These are phyloP conservation scores for Phialophora tarda DNA, from an alignment of 2,329 filamentous ascomycete species.

Conservation along the genomic window DNA sequence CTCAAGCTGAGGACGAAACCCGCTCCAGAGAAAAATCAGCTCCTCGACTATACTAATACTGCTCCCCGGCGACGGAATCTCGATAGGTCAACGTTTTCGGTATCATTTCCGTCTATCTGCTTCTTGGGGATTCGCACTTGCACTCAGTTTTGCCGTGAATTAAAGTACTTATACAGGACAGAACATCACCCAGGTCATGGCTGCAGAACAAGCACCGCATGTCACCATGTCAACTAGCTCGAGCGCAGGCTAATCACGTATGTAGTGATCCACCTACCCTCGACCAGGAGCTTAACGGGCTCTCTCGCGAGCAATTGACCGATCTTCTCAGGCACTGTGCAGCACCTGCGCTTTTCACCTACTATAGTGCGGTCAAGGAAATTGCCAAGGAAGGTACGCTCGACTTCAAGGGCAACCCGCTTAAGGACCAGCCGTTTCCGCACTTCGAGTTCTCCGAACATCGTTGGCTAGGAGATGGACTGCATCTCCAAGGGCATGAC, in stretches of 20 bases:
- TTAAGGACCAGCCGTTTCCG: not conserved
- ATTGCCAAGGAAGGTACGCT: not conserved
- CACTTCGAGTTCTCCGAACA: constrained; percentile 4
- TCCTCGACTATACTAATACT: no score
- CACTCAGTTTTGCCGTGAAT: no score
- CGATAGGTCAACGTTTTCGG: no score
- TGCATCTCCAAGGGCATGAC: not conserved
- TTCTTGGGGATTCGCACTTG: no score
- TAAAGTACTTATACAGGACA: no score
- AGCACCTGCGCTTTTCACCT: not conserved
- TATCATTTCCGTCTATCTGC: no score
- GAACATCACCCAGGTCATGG: not conserved
- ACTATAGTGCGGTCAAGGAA: not conserved
- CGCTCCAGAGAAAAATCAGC: no score
- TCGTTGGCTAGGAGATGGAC: not conserved
- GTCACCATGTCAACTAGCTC: not conserved
- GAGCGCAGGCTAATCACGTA: not conserved
- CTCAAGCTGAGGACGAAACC: no score
- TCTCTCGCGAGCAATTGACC: constrained; percentile 1
- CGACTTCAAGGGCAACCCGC: not conserved
- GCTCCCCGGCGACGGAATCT: no score
- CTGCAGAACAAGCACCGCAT: not conserved
- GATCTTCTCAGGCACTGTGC: constrained; percentile 7
- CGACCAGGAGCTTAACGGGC: not conserved
- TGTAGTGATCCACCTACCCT: not conserved